These are phyloP conservation scores for Aspergillus ostianus DNA, from an alignment of 495 filamentous ascomycete genomes.

Conservation along the genomic window DNA sequence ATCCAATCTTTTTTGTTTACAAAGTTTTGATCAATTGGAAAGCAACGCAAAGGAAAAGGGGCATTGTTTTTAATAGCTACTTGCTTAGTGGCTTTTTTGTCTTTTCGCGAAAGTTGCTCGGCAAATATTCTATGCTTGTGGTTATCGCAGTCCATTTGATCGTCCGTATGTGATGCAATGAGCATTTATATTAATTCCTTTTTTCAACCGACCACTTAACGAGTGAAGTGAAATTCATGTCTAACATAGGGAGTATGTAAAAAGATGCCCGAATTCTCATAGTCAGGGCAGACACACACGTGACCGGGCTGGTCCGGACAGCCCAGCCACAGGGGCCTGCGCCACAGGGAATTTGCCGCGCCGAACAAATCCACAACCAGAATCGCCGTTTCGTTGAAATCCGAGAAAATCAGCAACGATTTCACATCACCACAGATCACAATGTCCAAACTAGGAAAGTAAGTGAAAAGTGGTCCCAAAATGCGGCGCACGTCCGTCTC, in stretches of 20 bases:
- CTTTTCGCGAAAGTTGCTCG: neutral
- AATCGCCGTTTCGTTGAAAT: constrained; percentile 39
- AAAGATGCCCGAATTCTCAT: too few species aligned
- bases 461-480: constrained; percentile 19
- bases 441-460: constrained; percentile 52
- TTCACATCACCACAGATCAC: constrained; percentile 32
- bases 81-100: neutral
- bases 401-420: constrained; percentile 44
- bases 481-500: neutral
- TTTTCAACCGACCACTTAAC: too few species aligned
- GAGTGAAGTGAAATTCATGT: too few species aligned
- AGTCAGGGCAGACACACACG: constrained; percentile 17
- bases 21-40: too few species aligned
- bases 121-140: neutral
- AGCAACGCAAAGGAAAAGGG: too few species aligned
- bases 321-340: constrained; percentile 35
- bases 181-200: too few species aligned
- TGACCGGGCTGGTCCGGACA: constrained; percentile 14
- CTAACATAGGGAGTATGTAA: too few species aligned
- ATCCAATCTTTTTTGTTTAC: too few species aligned
- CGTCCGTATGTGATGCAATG: neutral
- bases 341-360: constrained; percentile 39
- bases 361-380: constrained; percentile 51
- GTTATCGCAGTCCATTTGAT: neutral
- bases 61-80: neutral